Percentiles rank a stretch among this genome's conserved stretches.
phyloP scores from a whole-genome alignment of 768 basidiomycete genomes.

The Lepiota venenata region DNA sequence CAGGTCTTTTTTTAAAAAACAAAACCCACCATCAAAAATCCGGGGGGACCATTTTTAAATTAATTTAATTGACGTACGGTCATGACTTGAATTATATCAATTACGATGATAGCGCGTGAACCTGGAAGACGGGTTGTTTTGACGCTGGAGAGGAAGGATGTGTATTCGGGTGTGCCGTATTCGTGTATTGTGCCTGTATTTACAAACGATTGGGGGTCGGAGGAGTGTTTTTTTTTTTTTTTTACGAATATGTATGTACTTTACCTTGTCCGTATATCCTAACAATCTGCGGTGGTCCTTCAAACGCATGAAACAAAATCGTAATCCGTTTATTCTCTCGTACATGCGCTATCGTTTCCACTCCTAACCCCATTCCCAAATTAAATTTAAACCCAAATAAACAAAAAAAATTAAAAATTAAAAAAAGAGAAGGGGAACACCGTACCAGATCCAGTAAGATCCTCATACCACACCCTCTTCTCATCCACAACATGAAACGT shows the following conservation, averaged over 20 bases:
- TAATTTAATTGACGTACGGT: constrained; percentile 28
- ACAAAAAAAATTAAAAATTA: too few relatives aligned
- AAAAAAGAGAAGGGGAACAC: too few relatives aligned
- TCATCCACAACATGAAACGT: constrained; percentile 57
- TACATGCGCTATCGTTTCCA: constrained; percentile 44
- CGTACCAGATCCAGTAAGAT: constrained; percentile 69
- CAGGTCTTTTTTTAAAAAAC: constrained; percentile 68
- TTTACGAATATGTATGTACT: too few relatives aligned
- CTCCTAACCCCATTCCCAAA: too few relatives aligned
- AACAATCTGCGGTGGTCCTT: constrained; percentile 54
- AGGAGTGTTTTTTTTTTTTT: too few relatives aligned
- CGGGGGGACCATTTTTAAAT: too few relatives aligned
- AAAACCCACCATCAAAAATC: too few relatives aligned
- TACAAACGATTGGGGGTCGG: too few relatives aligned
- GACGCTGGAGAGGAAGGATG: constrained; percentile 42
- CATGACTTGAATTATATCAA: constrained; percentile 58
- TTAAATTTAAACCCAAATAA: too few relatives aligned
- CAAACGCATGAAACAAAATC: constrained; percentile 59
- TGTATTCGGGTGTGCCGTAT: constrained; percentile 60
- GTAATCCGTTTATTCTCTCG: constrained; percentile 63
- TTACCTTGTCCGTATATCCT: constrained; percentile 60
- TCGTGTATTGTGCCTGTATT: constrained; percentile 55
- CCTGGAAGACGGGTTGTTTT: constrained; percentile 41
- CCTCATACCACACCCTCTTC: constrained; percentile 68
- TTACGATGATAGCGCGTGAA: constrained; percentile 55